These are phyloP conservation scores for Raphanus hybrid DNA, from an alignment of 441 rosid species.

Conservation along the genomic window DNA sequence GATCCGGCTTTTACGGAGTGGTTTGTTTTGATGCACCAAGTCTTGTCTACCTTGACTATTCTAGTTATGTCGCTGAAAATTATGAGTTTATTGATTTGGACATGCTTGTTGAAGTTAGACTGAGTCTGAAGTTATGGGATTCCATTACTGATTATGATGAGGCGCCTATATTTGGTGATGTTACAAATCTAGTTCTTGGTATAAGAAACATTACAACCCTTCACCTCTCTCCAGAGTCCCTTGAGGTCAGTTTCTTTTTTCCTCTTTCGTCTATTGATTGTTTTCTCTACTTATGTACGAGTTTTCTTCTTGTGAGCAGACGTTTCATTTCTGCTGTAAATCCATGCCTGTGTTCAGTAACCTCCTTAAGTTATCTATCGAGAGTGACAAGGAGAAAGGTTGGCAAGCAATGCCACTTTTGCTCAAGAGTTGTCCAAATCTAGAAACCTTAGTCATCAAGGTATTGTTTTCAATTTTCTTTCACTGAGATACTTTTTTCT, in stretches of 20 bases:
- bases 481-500: background rate
- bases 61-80: background rate
- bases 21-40: background rate
- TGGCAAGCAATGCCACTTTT: background rate
- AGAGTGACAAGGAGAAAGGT: background rate
- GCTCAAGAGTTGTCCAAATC: background rate
- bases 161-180: background rate
- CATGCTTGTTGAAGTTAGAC: background rate
- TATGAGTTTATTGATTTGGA: background rate
- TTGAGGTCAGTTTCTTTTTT: background rate
- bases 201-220: background rate
- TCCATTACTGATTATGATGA: background rate
- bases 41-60: background rate
- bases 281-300: too few relatives aligned
- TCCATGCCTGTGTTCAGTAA: too few relatives aligned
- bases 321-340: background rate
- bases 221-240: background rate
- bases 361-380: background rate
- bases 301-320: background rate
- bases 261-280: background rate
- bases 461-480: background rate
- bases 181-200: background rate
- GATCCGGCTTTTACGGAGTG: too few relatives aligned
- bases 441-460: background rate
- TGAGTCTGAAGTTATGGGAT: background rate